These are phyloP conservation scores for Salix brachista DNA, from an alignment of 345 rosid genomes.

Conservation along the genomic window DNA sequence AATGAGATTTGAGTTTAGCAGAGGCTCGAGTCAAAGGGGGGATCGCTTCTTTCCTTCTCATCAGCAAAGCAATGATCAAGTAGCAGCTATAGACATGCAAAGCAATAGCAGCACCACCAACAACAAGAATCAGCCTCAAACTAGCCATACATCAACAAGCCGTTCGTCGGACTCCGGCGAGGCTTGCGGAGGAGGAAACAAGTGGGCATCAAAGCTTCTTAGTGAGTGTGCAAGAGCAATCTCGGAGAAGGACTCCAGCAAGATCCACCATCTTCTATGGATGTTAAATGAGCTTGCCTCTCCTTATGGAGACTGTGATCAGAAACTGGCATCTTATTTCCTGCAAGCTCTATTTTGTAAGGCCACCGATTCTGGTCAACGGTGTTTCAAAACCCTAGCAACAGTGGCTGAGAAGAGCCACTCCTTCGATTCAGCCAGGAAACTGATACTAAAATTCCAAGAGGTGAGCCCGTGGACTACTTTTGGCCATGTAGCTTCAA, in stretches of 20 bases:
- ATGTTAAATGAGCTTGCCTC: conserved; percentile 73
- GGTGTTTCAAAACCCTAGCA: conserved; percentile 64
- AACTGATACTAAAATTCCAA: conserved; percentile 64
- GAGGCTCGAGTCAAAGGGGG: conserved; percentile 33
- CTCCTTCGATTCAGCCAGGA: conserved; percentile 58
- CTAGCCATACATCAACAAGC: conserved; percentile 50
- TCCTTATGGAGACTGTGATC: conserved; percentile 74
- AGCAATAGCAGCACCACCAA: conserved; percentile 7
- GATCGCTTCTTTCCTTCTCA: conserved; percentile 22
- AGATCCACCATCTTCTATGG: conserved; percentile 69
- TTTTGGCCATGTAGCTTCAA: conserved; percentile 75
- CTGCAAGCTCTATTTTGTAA: conserved; percentile 68
- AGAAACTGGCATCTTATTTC: conserved; percentile 65
- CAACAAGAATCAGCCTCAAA: conserved; percentile 21
- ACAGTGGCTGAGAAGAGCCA: conserved; percentile 54
- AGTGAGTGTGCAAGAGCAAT: conserved; percentile 68
- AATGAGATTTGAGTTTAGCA: conserved; percentile 29
- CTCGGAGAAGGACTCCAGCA: conserved; percentile 58
- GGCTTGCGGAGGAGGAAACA: conserved; percentile 20
- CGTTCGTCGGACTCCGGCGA: conserved; percentile 49
- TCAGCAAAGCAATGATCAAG: conserved; percentile 27
- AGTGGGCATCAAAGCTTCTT: conserved; percentile 63
- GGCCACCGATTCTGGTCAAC: conserved; percentile 58
- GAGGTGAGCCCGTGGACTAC: conserved; percentile 88
- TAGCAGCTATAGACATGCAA: conserved; percentile 35